Conservation (phyloP, 192 early-diverging fungal genomes). For the Lunasporangiospora selenospora region DNA sequence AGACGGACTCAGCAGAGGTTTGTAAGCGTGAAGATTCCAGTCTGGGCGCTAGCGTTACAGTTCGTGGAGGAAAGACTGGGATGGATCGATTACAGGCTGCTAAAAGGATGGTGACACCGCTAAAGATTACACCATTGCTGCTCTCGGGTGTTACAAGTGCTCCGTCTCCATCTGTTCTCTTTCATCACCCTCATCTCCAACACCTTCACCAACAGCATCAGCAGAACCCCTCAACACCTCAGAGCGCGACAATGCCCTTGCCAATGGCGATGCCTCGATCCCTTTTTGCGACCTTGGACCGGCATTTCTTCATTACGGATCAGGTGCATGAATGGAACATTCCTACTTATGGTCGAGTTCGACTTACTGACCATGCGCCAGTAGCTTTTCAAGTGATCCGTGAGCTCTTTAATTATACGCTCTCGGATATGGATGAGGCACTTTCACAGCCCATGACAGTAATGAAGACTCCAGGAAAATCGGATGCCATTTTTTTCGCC, state of each 20-base stretch:
- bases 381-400: slow-evolving; percentile 38
- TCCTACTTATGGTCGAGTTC: slow-evolving; percentile 37
- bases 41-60: background rate
- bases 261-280: background rate
- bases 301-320: slow-evolving; percentile 25
- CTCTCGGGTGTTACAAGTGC: slow-evolving; percentile 12
- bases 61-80: background rate
- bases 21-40: no score
- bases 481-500: slow-evolving; percentile 40
- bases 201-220: no score
- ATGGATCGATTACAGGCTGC: background rate
- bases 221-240: no score
- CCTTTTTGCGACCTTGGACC: slow-evolving; percentile 3
- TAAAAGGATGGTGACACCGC: slow-evolving; percentile 7
- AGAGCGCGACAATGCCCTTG: slow-evolving; percentile 31
- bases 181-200: no score
- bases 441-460: slow-evolving; percentile 38
- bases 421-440: slow-evolving; percentile 39
- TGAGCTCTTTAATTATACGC: slow-evolving; percentile 32
- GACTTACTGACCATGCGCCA: slow-evolving; percentile 36
- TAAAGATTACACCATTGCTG: slow-evolving; percentile 28
- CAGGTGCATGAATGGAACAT: slow-evolving; percentile 48
- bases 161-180: slow-evolving; percentile 36
- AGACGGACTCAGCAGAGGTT: no score
- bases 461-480: slow-evolving; percentile 39